Evolutionary conservation across 2,329 filamentous ascomycete genomes (phyloP), one percentile per base, ranked within the genome.

Genomic region (Colletotrichum costaricense): DNA sequence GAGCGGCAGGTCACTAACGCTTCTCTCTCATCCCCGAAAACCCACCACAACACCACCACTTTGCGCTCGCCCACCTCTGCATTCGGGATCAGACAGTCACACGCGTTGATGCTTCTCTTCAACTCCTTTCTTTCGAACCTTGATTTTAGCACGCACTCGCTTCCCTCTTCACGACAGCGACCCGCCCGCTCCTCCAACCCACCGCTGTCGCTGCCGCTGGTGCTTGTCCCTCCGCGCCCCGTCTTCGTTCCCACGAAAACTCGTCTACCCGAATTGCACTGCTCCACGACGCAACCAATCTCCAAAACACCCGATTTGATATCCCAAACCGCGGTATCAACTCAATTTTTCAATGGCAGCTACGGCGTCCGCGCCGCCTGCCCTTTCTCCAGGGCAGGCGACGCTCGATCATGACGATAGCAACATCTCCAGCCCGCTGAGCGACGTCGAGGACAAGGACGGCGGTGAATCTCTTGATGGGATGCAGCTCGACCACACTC

Each of bases 381-480:
- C 86, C 76, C 85, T 86, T 78, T 85, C 87, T 74, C 86, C 88
- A 63, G 80, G 80, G 72, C 83, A 84, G 75, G 82, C 85, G 73
- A 79, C 82, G 63, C 83, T 84, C 75, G 88, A 89, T 78, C 85
- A 86, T 75, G 89, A 89, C 77, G 91, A 92, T 78, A 94, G 93
- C 81, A 92, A 91, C 81, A 88, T 93, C 66, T 98, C 95, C 52
- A 98, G 96, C 83, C 97, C 95, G 79, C 88, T 98, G 78, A 98
- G 95, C 85, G 96, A 98, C 78, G 94, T 97, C 69, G 95, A 95
- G 79, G 94, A 97, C 78, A 91, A 91, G 78, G 92, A 94, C 75
- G 89, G 87, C 56, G 91, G 93, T 75, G 93, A 93, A 63, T 90
- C 90, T 63, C 87, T 89, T 75, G 92, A 93, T 66, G 89, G 89